A percentile compares a stretch with the other conserved stretches of the same genome.
Evolutionary conservation across 495 filamentous ascomycete genomes (phyloP).

Genomic region (Tuber microsphaerosporum): DNA sequence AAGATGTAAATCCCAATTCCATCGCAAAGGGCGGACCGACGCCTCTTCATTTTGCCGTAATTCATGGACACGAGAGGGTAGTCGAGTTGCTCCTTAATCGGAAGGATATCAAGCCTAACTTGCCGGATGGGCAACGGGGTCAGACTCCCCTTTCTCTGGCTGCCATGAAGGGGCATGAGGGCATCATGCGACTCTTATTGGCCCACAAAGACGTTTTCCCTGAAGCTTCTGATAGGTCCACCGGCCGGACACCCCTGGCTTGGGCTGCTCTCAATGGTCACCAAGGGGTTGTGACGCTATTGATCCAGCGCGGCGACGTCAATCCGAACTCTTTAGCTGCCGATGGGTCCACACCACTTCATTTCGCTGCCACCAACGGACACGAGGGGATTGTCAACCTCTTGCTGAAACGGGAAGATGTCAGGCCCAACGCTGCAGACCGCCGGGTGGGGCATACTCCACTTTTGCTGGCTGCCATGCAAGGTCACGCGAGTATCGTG

Average conservation of each 20-base stretch:
- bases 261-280: not conserved
- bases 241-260: not conserved
- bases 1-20: conserved; percentile 57
- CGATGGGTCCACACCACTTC: conserved; percentile 73
- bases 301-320: conserved; percentile 51
- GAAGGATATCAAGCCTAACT: not conserved
- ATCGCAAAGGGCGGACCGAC: conserved; percentile 57
- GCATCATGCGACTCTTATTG: not conserved
- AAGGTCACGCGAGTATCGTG: not conserved
- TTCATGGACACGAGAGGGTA: conserved; percentile 86
- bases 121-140: not conserved
- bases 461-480: not conserved
- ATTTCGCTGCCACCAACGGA: conserved; percentile 97
- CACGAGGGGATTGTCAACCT: conserved; percentile 87
- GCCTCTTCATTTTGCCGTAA: conserved; percentile 97
- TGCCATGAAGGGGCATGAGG: not conserved
- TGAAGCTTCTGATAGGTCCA: not conserved
- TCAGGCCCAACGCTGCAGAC: not conserved
- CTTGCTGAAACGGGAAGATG: conserved; percentile 56
- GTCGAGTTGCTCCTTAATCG: conserved; percentile 75
- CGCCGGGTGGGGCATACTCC: not conserved
- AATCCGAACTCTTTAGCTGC: conserved; percentile 45
- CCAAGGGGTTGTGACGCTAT: not conserved
- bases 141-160: not conserved
- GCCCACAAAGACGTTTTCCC: not conserved